phyloP scores from a whole-genome alignment of 2,329 filamentous ascomycete genomes.

The Dendryphion nanum region DNA sequence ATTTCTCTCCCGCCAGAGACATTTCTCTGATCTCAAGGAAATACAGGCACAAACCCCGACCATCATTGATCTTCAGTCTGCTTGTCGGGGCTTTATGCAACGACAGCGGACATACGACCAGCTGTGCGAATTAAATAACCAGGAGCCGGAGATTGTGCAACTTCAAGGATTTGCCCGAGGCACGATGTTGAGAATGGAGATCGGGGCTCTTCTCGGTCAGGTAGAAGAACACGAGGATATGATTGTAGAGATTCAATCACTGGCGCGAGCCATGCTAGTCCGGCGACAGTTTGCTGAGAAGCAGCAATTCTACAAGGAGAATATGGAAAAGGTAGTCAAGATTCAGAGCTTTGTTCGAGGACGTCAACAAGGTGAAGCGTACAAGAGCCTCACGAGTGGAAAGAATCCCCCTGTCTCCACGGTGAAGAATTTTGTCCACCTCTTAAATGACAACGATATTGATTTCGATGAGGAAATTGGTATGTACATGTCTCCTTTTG shows the following conservation, averaged over 20 bases:
- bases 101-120: conserved; percentile 62
- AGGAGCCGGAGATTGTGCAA: conserved; percentile 64
- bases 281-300: conserved; percentile 78
- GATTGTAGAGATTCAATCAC: conserved; percentile 72
- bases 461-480: conserved; percentile 95
- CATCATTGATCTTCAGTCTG: conserved; percentile 65
- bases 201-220: conserved; percentile 72
- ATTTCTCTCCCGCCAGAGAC: conserved; percentile 44
- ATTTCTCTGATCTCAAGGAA: conserved; percentile 47
- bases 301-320: conserved; percentile 84
- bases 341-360: conserved; percentile 95
- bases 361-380: conserved; percentile 94
- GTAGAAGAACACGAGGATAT: conserved; percentile 81
- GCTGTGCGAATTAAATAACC: conserved; percentile 67
- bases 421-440: conserved; percentile 96
- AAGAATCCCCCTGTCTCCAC: conserved; percentile 97
- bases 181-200: conserved; percentile 71
- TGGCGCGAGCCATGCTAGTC: conserved; percentile 70
- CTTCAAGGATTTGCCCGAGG: conserved; percentile 77
- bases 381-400: conserved; percentile 92
- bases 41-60: conserved; percentile 58
- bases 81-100: conserved; percentile 63
- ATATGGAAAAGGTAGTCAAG: conserved; percentile 99
- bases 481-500: conserved; percentile 20
- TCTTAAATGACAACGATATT: conserved; percentile 97